Evolutionary conservation across 495 filamentous ascomycete species (phyloP).

Genomic region (Bacidia rubella): DNA sequence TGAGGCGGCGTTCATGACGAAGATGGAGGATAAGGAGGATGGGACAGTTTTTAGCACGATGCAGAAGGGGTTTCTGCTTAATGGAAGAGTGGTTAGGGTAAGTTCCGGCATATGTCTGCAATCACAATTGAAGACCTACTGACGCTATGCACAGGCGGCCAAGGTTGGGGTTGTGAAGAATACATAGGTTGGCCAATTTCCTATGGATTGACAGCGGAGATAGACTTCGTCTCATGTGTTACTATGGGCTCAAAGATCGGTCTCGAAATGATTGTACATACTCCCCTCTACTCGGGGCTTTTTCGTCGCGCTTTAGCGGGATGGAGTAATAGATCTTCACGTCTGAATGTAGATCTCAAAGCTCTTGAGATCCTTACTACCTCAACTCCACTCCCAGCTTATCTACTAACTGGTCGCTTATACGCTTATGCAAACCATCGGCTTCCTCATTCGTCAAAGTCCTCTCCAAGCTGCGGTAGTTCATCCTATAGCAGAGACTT

Average conservation of each 20-base stretch:
- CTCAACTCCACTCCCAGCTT: slow-evolving; percentile 72
- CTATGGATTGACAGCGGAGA: background rate
- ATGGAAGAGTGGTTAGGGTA: slow-evolving; percentile 75
- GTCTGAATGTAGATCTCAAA: background rate
- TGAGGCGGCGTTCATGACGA: slow-evolving; percentile 89
- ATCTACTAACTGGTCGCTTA: slow-evolving; percentile 46
- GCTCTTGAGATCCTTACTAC: slow-evolving; percentile 23
- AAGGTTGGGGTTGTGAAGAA: slow-evolving; percentile 89
- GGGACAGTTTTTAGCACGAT: slow-evolving; percentile 83
- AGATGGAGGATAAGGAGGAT: slow-evolving; percentile 70
- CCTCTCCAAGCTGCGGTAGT: slow-evolving; percentile 77
- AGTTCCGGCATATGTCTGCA: slow-evolving; percentile 18
- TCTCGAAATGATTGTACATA: slow-evolving; percentile 2
- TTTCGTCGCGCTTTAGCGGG: slow-evolving; percentile 13
- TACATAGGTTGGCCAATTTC: slow-evolving; percentile 2
- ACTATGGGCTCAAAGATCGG: background rate
- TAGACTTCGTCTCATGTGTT: background rate
- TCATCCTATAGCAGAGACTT: slow-evolving; percentile 85
- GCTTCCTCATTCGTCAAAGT: slow-evolving; percentile 72
- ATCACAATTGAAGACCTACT: background rate
- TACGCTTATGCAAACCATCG: slow-evolving; percentile 58
- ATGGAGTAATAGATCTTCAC: slow-evolving; percentile 6
- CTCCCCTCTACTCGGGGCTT: slow-evolving; percentile 12
- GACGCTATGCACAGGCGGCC: slow-evolving; percentile 38
- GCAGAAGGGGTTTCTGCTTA: slow-evolving; percentile 87